A percentile compares a stretch with the other conserved stretches of the same genome.
Conservation (phyloP, 2,329 filamentous ascomycete species). For the Alternaria tenuissima region DNA sequence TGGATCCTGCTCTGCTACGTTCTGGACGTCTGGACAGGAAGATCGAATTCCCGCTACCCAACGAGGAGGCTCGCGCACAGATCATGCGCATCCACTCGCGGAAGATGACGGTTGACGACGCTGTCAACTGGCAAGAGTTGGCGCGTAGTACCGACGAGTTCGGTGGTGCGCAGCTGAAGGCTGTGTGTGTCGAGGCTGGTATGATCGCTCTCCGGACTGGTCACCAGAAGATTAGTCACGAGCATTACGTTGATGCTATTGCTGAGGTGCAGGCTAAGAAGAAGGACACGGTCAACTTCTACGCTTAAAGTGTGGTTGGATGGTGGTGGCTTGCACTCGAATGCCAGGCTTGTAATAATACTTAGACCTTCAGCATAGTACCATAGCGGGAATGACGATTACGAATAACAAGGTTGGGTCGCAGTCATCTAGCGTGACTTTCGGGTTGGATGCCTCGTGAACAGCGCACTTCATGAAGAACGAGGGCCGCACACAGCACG, state of each 20-base stretch:
- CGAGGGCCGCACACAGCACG: background rate
- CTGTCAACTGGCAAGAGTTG: constrained; percentile 94
- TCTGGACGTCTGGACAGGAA: constrained; percentile 94
- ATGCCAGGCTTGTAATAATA: constrained; percentile 45
- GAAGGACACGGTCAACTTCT: constrained; percentile 73
- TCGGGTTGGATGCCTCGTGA: background rate
- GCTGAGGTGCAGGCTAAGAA: constrained; percentile 87
- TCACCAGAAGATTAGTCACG: constrained; percentile 95
- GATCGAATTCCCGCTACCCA: constrained; percentile 97
- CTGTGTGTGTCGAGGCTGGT: constrained; percentile 96
- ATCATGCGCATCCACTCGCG: constrained; percentile 97
- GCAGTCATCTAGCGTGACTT: background rate
- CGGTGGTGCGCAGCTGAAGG: constrained; percentile 96
- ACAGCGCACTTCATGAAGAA: background rate
- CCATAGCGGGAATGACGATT: constrained; percentile 25
- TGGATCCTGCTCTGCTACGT: constrained; percentile 89
- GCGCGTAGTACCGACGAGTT: constrained; percentile 98
- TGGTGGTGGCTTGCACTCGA: constrained; percentile 22
- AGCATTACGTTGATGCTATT: constrained; percentile 99
- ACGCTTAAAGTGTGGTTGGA: constrained; percentile 41
- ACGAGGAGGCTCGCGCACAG: constrained; percentile 96
- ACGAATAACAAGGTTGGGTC: constrained; percentile 7
- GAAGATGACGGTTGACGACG: constrained; percentile 96
- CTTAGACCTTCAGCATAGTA: constrained; percentile 36
- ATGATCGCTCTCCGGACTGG: constrained; percentile 97